Evolutionary conservation across 2,329 filamentous ascomycete genomes (phyloP).

Genomic region (Ustilaginoidea virens): DNA sequence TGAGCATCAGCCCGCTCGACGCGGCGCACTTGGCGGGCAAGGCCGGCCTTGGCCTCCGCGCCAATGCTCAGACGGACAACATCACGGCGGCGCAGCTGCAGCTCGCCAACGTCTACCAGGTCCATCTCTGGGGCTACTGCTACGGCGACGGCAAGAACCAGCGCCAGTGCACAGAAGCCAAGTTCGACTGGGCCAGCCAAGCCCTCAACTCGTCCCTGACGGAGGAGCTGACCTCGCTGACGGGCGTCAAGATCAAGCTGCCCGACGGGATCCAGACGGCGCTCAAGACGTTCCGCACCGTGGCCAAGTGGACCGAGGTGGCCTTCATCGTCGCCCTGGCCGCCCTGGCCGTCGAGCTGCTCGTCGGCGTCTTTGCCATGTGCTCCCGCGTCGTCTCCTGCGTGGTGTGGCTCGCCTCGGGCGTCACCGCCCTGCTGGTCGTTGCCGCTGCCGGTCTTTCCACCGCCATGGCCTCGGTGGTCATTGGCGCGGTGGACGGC

Average conservation of each 20-base stretch:
- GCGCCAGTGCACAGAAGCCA: constrained; percentile 52
- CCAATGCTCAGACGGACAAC: constrained; percentile 22
- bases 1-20: constrained; percentile 25
- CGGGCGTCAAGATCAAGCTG: constrained; percentile 43
- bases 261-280: constrained; percentile 51
- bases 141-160: constrained; percentile 35
- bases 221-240: constrained; percentile 32
- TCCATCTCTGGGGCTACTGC: constrained; percentile 85
- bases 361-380: constrained; percentile 68
- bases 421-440: constrained; percentile 37
- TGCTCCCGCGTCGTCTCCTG: constrained; percentile 73
- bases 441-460: constrained; percentile 55
- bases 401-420: constrained; percentile 62
- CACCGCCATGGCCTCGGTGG: constrained; percentile 56
- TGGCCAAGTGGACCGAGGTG: constrained; percentile 71
- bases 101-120: constrained; percentile 62
- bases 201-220: constrained; percentile 48
- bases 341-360: constrained; percentile 53
- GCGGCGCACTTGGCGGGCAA: constrained; percentile 19
- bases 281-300: constrained; percentile 56
- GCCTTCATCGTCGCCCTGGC: constrained; percentile 62
- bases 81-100: constrained; percentile 42
- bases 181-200: constrained; percentile 64
- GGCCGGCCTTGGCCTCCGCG: constrained; percentile 9
- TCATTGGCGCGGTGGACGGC: constrained; percentile 37